Evolutionary conservation across 2,329 filamentous ascomycete genomes (phyloP), one percentile per base, ranked within the genome.

Genomic region (Sporothrix phasma): DNA sequence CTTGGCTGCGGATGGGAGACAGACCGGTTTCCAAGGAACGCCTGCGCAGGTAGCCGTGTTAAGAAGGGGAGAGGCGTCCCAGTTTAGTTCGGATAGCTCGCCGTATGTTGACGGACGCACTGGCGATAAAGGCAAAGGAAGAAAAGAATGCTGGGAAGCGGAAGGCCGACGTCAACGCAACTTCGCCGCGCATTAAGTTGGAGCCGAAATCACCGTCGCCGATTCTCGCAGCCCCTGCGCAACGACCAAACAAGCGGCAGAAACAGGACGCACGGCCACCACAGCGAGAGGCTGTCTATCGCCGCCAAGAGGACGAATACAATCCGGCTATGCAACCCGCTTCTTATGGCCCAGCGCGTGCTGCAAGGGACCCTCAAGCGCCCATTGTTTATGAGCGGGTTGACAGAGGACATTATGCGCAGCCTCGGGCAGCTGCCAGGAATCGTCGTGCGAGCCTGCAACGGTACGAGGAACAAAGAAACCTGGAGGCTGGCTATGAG

Each of bases 161-260:
- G 69, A 80, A 78, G 74, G 77, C 78, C 47, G 82, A 82, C 66
- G 76, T 74, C 69, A 77, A 78, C 76, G 78, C 74, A 61, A 74
- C 73, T 43, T 79, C 78, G 39, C 82, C 84, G 10, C 79, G 80
- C 67, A 86, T 88, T 69, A 88, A 88, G 70, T 75, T 80, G 26
- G 86, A 88, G 71, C 85, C 85, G n/a, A 79, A 78, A 56, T 88
- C 86, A 1, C 81, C 83, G 1, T 87, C 85, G 6, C 85, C 84
- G 8, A 73, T 86, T 60, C 76, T 76, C 66, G 79, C 79, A 19
- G 79, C 79, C 22, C 77, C 81, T n/a, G 78, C 80, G 66, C 73
- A 78, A 37, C 79, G 83, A 58, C 81, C 84, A 10, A 77, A 76
- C 68, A 88, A 87, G 71, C 80, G 84, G 60, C 79, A 80, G 69